Conservation (phyloP, 768 basidiomycete genomes). For the Boletus vinaceobasis region DNA sequence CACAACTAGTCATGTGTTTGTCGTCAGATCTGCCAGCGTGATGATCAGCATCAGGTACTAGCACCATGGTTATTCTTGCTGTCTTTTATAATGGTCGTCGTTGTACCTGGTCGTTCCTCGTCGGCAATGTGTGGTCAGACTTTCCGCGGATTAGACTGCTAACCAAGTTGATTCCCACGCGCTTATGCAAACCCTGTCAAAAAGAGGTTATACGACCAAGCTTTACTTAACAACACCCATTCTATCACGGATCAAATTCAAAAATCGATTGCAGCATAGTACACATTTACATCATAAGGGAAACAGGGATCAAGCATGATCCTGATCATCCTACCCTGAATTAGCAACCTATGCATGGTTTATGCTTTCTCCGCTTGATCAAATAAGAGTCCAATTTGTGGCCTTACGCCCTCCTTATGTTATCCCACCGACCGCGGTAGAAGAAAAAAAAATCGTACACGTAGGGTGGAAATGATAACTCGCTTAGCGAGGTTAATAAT, state of each 20-base stretch:
- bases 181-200: too few species aligned
- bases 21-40: too few species aligned
- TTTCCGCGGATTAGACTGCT: too few species aligned
- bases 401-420: neutral
- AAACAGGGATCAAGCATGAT: neutral
- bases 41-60: too few species aligned
- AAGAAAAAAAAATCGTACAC: slow-evolving; percentile 11
- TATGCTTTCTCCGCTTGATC: neutral
- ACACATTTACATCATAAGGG: neutral
- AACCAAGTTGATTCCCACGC: too few species aligned
- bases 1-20: too few species aligned
- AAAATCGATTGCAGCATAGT: neutral
- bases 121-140: too few species aligned
- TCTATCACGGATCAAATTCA: neutral
- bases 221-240: neutral
- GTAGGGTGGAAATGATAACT: slow-evolving; percentile 2
- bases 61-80: too few species aligned
- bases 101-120: too few species aligned
- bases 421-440: neutral
- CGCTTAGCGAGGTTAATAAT: neutral
- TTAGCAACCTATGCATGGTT: neutral
- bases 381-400: neutral
- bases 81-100: too few species aligned
- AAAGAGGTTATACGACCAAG: neutral
- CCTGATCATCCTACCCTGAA: neutral